These are phyloP conservation scores for Sporisorium iseilematis-ciliati DNA, from an alignment of 1,284 basidiomycete genomes.

Conservation along the genomic window DNA sequence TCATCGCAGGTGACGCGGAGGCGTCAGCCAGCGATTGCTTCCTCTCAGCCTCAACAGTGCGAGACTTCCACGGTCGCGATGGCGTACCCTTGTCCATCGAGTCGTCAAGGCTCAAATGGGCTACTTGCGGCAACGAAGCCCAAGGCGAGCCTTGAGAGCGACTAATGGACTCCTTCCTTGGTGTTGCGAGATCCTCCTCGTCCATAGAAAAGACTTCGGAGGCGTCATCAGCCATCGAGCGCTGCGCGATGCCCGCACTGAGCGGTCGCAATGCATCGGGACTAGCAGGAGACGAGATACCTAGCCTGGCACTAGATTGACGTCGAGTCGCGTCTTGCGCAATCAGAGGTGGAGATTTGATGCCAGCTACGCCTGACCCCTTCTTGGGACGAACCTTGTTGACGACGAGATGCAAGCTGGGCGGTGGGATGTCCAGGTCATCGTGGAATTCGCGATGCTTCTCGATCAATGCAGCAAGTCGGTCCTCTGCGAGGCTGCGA, in stretches of 20 bases:
- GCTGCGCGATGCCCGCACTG: conserved; percentile 16
- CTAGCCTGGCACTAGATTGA: conserved; percentile 64
- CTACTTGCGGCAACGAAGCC: conserved; percentile 41
- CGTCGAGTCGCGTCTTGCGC: conserved; percentile 67
- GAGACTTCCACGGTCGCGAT: conserved; percentile 72
- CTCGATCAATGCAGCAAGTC: conserved; percentile 76
- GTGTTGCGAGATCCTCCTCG: conserved; percentile 70
- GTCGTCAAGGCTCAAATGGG: conserved; percentile 47
- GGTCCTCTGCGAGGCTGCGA: conserved; percentile 75
- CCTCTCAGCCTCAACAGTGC: conserved; percentile 71
- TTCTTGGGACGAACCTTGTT: conserved; percentile 59
- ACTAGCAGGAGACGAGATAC: conserved; percentile 54
- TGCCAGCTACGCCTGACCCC: conserved; percentile 44
- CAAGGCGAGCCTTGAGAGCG: conserved; percentile 37
- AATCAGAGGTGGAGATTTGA: conserved; percentile 49
- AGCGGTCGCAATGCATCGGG: conserved; percentile 46
- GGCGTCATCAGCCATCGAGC: conserved; percentile 27
- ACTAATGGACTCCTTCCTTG: conserved; percentile 16
- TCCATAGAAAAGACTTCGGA: conserved; percentile 78
- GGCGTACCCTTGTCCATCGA: conserved; percentile 21
- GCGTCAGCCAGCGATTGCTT: conserved; percentile 52
- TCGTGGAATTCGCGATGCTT: conserved; percentile 83
- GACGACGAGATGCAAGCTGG: conserved; percentile 68
- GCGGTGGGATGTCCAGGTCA: conserved; percentile 81
- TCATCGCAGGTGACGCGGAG: conserved; percentile 28